phyloP scores from a whole-genome alignment of 176 grass and related monocot species.

The Cenchrus americanus region DNA sequence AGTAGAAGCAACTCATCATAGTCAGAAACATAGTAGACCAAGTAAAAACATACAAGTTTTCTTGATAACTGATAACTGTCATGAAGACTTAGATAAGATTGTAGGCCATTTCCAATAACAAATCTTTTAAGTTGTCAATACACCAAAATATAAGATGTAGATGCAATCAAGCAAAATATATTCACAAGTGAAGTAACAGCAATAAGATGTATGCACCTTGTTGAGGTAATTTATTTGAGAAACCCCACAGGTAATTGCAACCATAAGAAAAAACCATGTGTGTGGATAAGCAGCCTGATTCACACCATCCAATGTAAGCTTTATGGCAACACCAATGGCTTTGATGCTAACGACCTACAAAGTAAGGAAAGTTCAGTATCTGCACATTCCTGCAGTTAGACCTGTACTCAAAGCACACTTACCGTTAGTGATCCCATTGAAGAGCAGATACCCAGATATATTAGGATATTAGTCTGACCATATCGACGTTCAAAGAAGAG shows the following conservation, averaged over 20 bases:
- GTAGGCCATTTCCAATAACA: neutral
- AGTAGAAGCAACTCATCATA: conserved; percentile 36
- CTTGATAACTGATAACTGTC: neutral
- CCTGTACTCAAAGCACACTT: conserved; percentile 39
- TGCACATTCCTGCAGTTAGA: conserved; percentile 15
- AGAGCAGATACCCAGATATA: conserved; percentile 95
- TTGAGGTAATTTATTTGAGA: conserved; percentile 98
- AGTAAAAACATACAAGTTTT: neutral
- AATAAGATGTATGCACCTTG: conserved; percentile 57
- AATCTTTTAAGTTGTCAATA: neutral
- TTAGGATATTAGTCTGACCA: conserved; percentile 88
- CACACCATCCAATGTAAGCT: conserved; percentile 86
- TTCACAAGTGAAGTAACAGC: neutral
- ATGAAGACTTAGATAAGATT: neutral
- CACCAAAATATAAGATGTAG: neutral
- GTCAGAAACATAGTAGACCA: conserved; percentile 1
- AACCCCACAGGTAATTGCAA: conserved; percentile 77
- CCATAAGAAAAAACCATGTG: conserved; percentile 86
- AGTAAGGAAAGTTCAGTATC: neutral
- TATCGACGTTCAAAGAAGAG: conserved; percentile 85
- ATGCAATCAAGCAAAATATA: conserved; percentile 30
- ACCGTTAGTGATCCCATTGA: conserved; percentile 94
- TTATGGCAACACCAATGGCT: conserved; percentile 92
- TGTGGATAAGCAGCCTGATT: conserved; percentile 81
- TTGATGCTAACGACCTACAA: conserved; percentile 94